These are phyloP conservation scores for Ophiostoma tasmaniense DNA, from an alignment of 2,329 filamentous ascomycete genomes.

Conservation along the genomic window DNA sequence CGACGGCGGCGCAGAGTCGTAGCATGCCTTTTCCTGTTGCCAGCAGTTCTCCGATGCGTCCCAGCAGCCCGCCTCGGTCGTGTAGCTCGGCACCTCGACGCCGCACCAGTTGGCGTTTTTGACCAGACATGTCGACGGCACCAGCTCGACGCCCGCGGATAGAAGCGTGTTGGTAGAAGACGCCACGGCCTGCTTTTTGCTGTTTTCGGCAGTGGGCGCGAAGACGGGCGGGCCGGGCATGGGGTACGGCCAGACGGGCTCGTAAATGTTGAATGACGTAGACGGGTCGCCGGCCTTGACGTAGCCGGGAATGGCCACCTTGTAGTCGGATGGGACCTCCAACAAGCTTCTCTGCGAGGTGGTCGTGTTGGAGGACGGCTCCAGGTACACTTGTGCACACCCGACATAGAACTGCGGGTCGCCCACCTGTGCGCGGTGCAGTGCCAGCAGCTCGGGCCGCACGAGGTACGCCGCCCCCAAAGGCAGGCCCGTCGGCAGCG, in stretches of 20 bases:
- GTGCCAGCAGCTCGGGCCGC: slow-evolving; percentile 59
- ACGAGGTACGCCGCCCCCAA: slow-evolving; percentile 59
- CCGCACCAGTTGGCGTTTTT: slow-evolving; percentile 69
- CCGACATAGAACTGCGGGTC: slow-evolving; percentile 67
- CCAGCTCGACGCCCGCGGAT: slow-evolving; percentile 34
- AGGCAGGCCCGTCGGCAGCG: slow-evolving; percentile 52
- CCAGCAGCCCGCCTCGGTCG: slow-evolving; percentile 52
- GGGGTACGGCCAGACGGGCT: slow-evolving; percentile 45
- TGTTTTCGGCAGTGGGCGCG: slow-evolving; percentile 27
- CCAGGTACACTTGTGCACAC: slow-evolving; percentile 62
- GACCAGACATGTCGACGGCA: slow-evolving; percentile 49
- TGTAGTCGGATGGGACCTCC: slow-evolving; percentile 38
- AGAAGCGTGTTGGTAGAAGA: not conserved
- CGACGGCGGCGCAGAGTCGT: slow-evolving; percentile 47
- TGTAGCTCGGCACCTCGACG: slow-evolving; percentile 50
- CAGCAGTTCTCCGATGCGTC: slow-evolving; percentile 47
- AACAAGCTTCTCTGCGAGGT: slow-evolving; percentile 34
- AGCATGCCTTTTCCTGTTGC: slow-evolving; percentile 52
- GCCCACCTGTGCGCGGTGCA: slow-evolving; percentile 51
- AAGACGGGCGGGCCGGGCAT: slow-evolving; percentile 51
- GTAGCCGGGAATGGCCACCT: slow-evolving; percentile 59
- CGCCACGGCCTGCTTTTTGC: not conserved
- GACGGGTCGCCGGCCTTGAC: slow-evolving; percentile 45
- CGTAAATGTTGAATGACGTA: slow-evolving; percentile 53
- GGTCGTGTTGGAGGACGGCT: not conserved